Evolutionary conservation across 2,329 filamentous ascomycete species (phyloP).

Genomic region (Nothophoma quercina): DNA sequence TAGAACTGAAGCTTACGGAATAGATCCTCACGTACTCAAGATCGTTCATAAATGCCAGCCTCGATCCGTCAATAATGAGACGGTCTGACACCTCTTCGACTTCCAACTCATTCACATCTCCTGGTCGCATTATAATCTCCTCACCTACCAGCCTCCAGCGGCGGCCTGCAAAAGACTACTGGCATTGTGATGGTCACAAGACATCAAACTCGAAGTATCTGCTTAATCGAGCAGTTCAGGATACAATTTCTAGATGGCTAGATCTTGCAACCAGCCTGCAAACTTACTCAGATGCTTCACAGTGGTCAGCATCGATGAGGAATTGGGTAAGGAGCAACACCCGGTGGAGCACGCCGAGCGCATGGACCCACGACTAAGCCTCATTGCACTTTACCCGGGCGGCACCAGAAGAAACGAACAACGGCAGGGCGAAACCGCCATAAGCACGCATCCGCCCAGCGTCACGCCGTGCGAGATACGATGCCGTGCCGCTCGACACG

Average conservation of each 20-base stretch:
- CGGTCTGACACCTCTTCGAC: no score
- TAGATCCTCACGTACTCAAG: background rate
- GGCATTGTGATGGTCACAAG: no score
- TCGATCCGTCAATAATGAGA: no score
- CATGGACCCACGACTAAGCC: background rate
- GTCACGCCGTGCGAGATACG: conserved; percentile 9
- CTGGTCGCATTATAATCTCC: no score
- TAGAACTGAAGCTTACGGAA: conserved; percentile 1
- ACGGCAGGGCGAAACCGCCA: conserved; percentile 1
- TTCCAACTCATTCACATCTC: no score
- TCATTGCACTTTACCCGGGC: conserved; percentile 11
- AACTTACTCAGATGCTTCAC: background rate
- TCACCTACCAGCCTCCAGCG: no score
- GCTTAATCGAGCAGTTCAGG: no score
- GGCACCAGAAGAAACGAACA: background rate
- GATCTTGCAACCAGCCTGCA: no score
- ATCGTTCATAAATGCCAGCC: background rate
- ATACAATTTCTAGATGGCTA: no score
- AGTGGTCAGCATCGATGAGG: background rate
- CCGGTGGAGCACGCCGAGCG: background rate
- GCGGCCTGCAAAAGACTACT: no score
- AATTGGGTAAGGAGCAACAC: background rate
- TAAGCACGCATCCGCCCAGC: conserved; percentile 4
- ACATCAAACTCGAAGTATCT: no score
- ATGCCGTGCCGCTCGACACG: background rate